Evolutionary conservation across 139 green algal species (phyloP).

Genomic region (Chlamydomonas incerta): DNA sequence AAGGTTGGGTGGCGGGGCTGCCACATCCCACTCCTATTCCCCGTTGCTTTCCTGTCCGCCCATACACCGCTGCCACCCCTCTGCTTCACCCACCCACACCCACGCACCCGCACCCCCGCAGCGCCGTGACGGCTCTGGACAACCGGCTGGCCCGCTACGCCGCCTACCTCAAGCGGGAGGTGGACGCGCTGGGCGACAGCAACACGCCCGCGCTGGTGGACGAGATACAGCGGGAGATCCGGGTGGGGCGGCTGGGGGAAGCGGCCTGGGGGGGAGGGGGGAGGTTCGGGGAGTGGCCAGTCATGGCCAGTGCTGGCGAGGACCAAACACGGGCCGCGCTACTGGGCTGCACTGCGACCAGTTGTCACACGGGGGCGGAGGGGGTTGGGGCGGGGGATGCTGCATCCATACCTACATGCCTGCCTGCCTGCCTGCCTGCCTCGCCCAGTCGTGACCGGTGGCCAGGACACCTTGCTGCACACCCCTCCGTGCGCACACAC

Average conservation of each 20-base stretch:
- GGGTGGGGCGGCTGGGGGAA: not conserved
- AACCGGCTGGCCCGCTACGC: not conserved
- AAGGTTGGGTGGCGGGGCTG: too few relatives aligned
- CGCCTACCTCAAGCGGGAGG: not conserved
- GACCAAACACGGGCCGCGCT: too few relatives aligned
- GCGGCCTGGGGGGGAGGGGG: not conserved
- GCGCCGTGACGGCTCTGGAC: not conserved
- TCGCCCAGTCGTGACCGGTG: too few relatives aligned
- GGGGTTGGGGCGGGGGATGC: too few relatives aligned
- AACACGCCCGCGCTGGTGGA: not conserved
- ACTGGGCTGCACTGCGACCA: too few relatives aligned
- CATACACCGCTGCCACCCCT: not conserved
- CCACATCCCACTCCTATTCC: not conserved
- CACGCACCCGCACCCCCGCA: not conserved
- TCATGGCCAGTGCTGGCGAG: too few relatives aligned
- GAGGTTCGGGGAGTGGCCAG: too few relatives aligned
- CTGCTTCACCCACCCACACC: not conserved
- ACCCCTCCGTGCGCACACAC: too few relatives aligned
- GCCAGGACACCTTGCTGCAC: too few relatives aligned
- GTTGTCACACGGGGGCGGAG: too few relatives aligned
- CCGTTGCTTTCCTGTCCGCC: not conserved
- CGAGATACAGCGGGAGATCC: not conserved
- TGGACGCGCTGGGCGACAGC: not conserved
- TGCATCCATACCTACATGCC: too few relatives aligned
- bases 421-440: too few relatives aligned